Evolutionary conservation across 768 basidiomycete species (phyloP).

Genomic region (Rhizopogon vinicolor): DNA sequence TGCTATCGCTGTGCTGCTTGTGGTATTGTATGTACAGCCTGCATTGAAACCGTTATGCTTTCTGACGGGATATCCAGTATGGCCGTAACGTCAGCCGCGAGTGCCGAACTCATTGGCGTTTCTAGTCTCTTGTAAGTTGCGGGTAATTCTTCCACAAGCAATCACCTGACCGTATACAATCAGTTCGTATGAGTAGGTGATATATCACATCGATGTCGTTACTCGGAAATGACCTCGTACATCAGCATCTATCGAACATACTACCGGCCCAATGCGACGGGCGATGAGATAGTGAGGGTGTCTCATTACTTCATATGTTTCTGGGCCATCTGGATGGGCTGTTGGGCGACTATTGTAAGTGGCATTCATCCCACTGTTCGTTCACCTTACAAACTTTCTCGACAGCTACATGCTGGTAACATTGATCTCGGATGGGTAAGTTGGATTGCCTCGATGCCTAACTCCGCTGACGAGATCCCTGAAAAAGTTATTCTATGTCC

Average conservation of each 20-base stretch:
- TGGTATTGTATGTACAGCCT: conserved; percentile 30
- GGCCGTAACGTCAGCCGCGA: conserved; percentile 44
- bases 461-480: neutral
- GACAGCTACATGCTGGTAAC: conserved; percentile 37
- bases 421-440: conserved; percentile 46
- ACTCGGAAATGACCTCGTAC: neutral
- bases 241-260: conserved; percentile 36
- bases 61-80: conserved; percentile 21
- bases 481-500: conserved; percentile 38
- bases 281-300: conserved; percentile 34
- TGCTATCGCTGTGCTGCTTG: conserved; percentile 38
- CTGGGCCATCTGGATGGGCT: conserved; percentile 42
- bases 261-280: conserved; percentile 31
- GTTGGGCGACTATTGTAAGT: conserved; percentile 34
- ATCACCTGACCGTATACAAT: neutral
- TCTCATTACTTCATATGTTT: conserved; percentile 38
- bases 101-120: conserved; percentile 42
- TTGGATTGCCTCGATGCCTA: neutral
- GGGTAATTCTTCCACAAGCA: conserved; percentile 2
- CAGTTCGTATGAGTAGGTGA: conserved; percentile 44
- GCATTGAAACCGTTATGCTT: neutral
- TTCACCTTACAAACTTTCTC: neutral
- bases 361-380: neutral
- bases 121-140: conserved; percentile 37
- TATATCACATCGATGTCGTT: neutral